Base-by-base conservation (phyloP, 768 basidiomycete genomes). In the Tricholoma sp. region DNA sequence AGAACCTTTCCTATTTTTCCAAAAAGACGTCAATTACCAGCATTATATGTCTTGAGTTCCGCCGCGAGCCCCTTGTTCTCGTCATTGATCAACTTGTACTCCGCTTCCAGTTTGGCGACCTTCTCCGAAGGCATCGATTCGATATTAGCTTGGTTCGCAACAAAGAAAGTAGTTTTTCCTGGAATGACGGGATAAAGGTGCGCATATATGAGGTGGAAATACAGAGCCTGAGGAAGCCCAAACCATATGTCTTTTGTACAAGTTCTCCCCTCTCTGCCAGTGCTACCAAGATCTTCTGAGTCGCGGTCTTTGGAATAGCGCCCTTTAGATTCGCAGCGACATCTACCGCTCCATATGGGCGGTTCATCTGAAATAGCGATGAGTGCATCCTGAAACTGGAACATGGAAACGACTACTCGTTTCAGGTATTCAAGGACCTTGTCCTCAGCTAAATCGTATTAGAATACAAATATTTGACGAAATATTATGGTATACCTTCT, bases 281-380 rank as follows among this genome's bases (percentile, higher is more conserved):
- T 1, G 84, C 73, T 2, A 81, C 72, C 12, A 96, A 77, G 47
- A 95, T 88, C 73, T 96, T 97, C 66, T 93, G 91, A 0, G 86
- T 85, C 2, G 85, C 77, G 1, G 91, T 73, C 67, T 97, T 97
- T 6, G 91, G 85, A 4, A 96, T 86, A 9, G 87, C 86, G 51
- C 91, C 91, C 70, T 95, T 95, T 31, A 97, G 74, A 71, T 97
- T 97, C 9, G 93, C 91, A 13, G 89, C 81, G 5, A 96, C 86
- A 67, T 97, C 94, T 34, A 94, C 93, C 58, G 91, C 92, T 7
- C 93, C 93, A 65, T 87, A 95, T 6, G 93, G 93, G n/a, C 93
- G 81, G 70, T 96, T 96, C 83, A 93, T 91, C 91, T 94, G 64
- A 34, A 45, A 36, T 45, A 24, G 37, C 10, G 32, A 34, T 37